Evolutionary conservation across 78 protist species (phyloP).

Genomic region (Emiliania huxleyi): DNA sequence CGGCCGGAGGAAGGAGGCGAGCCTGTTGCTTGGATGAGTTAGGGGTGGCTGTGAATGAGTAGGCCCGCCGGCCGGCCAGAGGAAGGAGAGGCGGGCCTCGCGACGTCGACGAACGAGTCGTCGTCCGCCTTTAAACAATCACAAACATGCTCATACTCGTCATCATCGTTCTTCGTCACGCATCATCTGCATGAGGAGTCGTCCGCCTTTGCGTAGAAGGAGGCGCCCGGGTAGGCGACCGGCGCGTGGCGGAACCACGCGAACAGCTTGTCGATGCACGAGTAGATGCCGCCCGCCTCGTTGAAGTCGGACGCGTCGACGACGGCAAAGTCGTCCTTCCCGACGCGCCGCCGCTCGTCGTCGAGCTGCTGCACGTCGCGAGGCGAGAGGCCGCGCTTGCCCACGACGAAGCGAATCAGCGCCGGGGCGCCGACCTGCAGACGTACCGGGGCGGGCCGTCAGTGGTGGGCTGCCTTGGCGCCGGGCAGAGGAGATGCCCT

Average conservation of each 20-base stretch:
- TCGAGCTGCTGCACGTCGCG: neutral
- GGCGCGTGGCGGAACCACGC: slow-evolving; percentile 1
- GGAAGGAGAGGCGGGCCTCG: too few relatives aligned
- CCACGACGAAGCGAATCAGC: neutral
- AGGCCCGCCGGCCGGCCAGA: too few relatives aligned
- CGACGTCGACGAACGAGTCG: neutral
- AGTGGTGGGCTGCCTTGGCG: too few relatives aligned
- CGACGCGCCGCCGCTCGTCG: neutral
- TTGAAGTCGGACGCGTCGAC: neutral
- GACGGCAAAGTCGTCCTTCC: neutral
- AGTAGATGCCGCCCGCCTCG: slow-evolving; percentile 3
- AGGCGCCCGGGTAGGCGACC: neutral
- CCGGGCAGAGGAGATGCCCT: too few relatives aligned
- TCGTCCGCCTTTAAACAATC: too few relatives aligned
- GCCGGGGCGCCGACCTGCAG: neutral
- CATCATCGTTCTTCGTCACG: too few relatives aligned
- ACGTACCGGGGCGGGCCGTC: too few relatives aligned
- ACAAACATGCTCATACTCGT: too few relatives aligned
- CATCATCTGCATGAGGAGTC: too few relatives aligned
- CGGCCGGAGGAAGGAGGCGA: neutral
- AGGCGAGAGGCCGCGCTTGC: neutral
- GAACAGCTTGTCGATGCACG: slow-evolving; percentile 20
- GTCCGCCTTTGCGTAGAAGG: slow-evolving; percentile 2
- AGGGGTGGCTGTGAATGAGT: too few relatives aligned
- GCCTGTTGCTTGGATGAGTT: too few relatives aligned